Base-by-base conservation (phyloP, 2,329 filamentous ascomycete genomes). In the Coniochaeta sp. region DNA sequence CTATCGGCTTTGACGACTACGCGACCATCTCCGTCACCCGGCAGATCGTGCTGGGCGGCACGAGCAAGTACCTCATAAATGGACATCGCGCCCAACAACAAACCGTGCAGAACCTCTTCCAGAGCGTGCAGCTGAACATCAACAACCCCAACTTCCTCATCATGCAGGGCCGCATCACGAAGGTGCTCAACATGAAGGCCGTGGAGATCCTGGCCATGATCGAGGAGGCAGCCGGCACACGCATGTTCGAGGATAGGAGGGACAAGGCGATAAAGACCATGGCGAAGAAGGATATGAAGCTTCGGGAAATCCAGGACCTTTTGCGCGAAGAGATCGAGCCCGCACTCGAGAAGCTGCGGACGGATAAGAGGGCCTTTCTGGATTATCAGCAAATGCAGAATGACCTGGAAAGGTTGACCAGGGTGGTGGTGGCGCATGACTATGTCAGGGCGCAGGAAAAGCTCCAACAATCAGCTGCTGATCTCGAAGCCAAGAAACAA, bases 141-240 rank as follows among this genome's bases (percentile, higher is more conserved):
- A 99, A 99, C 77, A 99, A 99, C 65, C 94, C 95, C 20, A 99
- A 99, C 67, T 99, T 99, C 73, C 79, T 99, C 58, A 99, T 99
- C 63, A 99, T 99, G 91, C 94, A 99, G 69, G 94, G 94, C 56
- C 85, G 91, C 53, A 97, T 99, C 65, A 99, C 94, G 45, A 99
- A 99, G 67, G 94, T 99, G 31, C 70, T 99, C 59, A 99, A 99
- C 66, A 99, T 99, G 95, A 99, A 99, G 72, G 81, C 92, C 1
- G 91, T 95, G 32, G 94, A 99, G 63, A 96, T 97, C 55, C 71
- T 99, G 55, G 90, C 94, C 53, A 96, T 99, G 92, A 95, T 99
- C 51, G 94, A 99, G 71, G 94, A 99, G 71, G 94, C 95, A 8
- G 94, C 94, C 0, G 94, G 94, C 38, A 99, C 94, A 24, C 82